Evolutionary conservation across 2,329 filamentous ascomycete species (phyloP).

Genomic region (Neopestalotiopsis sp.): DNA sequence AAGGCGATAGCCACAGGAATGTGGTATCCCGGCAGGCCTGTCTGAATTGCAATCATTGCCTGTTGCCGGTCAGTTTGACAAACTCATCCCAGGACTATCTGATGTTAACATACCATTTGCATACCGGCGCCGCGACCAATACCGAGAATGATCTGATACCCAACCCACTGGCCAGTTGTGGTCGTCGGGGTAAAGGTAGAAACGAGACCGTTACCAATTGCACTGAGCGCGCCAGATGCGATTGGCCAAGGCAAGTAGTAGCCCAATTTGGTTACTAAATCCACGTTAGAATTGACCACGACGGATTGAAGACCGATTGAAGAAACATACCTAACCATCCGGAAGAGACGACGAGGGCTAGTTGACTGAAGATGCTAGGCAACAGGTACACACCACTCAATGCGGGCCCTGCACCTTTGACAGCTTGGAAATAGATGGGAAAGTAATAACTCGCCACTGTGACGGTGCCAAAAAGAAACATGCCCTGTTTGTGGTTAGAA

Average conservation of each 20-base stretch:
- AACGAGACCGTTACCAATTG: constrained; percentile 31
- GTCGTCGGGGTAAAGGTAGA: constrained; percentile 33
- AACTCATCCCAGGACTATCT: neutral
- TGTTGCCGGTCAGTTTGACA: constrained; percentile 8
- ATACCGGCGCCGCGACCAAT: constrained; percentile 29
- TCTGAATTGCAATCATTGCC: constrained; percentile 34
- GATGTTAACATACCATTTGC: constrained; percentile 24
- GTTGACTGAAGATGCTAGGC: constrained; percentile 33
- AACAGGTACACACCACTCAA: constrained; percentile 39
- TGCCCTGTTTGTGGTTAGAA: constrained; percentile 1
- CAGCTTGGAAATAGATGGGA: constrained; percentile 11
- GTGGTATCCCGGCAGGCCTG: constrained; percentile 28
- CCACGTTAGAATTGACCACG: neutral
- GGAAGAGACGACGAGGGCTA: constrained; percentile 64
- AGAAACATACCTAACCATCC: constrained; percentile 29
- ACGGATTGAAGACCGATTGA: neutral
- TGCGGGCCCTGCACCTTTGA: constrained; percentile 26
- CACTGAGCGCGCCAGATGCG: constrained; percentile 26
- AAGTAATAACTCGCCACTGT: constrained; percentile 28
- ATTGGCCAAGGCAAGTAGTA: constrained; percentile 34
- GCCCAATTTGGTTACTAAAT: constrained; percentile 31
- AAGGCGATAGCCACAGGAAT: constrained; percentile 32
- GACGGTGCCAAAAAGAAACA: constrained; percentile 10
- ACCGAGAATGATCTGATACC: constrained; percentile 35
- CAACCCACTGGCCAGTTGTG: constrained; percentile 31